Conservation (phyloP, 192 early-diverging fungal species). For the Rhizophlyctis rosea region DNA sequence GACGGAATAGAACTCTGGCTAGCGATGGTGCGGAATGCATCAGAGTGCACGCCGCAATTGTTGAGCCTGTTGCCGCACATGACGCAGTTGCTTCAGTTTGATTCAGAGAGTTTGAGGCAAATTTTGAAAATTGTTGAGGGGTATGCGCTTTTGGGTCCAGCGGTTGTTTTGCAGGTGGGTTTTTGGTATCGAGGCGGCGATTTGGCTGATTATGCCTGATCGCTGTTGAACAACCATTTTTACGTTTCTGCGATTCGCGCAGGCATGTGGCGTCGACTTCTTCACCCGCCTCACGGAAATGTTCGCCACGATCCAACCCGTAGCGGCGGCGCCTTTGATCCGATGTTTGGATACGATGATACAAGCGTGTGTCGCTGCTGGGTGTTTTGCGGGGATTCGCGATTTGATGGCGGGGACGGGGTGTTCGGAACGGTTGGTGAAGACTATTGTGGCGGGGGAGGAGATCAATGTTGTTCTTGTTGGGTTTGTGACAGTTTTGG, state of each 20-base stretch:
- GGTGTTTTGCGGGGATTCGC: slow-evolving; percentile 31
- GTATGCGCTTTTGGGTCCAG: slow-evolving; percentile 68
- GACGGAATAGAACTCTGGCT: slow-evolving; percentile 91
- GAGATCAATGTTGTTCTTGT: slow-evolving; percentile 56
- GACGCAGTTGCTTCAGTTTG: slow-evolving; percentile 65
- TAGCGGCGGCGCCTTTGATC: slow-evolving; percentile 59
- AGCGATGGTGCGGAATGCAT: slow-evolving; percentile 69
- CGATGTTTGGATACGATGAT: slow-evolving; percentile 59
- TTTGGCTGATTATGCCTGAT: not conserved
- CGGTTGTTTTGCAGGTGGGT: slow-evolving; percentile 51
- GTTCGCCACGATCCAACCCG: slow-evolving; percentile 53
- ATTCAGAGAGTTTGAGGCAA: slow-evolving; percentile 71
- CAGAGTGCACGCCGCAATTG: slow-evolving; percentile 49
- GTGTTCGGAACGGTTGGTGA: slow-evolving; percentile 54
- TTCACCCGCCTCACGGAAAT: slow-evolving; percentile 27
- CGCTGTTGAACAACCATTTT: not conserved
- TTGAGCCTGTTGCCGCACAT: slow-evolving; percentile 59
- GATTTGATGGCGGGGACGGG: slow-evolving; percentile 54
- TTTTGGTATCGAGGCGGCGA: not conserved
- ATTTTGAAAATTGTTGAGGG: slow-evolving; percentile 83
- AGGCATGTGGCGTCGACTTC: slow-evolving; percentile 38
- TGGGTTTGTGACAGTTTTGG: slow-evolving; percentile 59
- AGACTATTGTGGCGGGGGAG: slow-evolving; percentile 50
- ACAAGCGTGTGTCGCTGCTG: slow-evolving; percentile 41
- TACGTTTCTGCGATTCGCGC: no score